Conservation (phyloP, 2,329 filamentous ascomycete genomes). For the Daldinia eschscholtzii region DNA sequence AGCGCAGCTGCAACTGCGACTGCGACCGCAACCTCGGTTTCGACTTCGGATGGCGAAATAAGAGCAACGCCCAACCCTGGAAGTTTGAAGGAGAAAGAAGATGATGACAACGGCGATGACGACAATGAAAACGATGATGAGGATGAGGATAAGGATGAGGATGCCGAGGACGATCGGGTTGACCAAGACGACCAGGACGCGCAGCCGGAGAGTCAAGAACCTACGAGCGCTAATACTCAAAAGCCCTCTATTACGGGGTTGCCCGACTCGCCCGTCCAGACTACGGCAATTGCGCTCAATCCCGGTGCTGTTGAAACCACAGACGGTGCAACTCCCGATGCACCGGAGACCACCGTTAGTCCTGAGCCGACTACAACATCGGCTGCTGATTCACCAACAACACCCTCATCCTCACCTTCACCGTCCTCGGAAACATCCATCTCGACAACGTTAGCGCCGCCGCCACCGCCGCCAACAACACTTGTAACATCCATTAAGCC, state of each 20-base stretch:
- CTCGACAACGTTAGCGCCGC: conserved; percentile 15
- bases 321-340: conserved; percentile 13
- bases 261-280: conserved; percentile 21
- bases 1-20: conserved; percentile 13
- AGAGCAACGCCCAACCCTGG: conserved; percentile 27
- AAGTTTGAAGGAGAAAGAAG: conserved; percentile 8
- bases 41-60: conserved; percentile 23
- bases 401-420: conserved; percentile 28
- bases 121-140: background rate
- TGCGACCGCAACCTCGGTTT: conserved; percentile 6
- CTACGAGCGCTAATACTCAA: background rate
- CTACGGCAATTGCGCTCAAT: conserved; percentile 35
- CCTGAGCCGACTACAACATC: conserved; percentile 30
- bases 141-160: background rate
- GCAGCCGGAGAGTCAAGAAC: background rate
- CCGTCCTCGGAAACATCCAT: conserved; percentile 43
- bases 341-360: conserved; percentile 22
- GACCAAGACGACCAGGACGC: background rate
- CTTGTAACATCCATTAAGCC: conserved; percentile 1
- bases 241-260: conserved; percentile 16
- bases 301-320: conserved; percentile 24
- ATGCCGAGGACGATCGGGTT: no score
- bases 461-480: background rate
- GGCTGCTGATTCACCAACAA: conserved; percentile 16
- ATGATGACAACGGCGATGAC: background rate